phyloP scores from a whole-genome alignment of 2,329 filamentous ascomycete species.

The Didymella pinodella region DNA sequence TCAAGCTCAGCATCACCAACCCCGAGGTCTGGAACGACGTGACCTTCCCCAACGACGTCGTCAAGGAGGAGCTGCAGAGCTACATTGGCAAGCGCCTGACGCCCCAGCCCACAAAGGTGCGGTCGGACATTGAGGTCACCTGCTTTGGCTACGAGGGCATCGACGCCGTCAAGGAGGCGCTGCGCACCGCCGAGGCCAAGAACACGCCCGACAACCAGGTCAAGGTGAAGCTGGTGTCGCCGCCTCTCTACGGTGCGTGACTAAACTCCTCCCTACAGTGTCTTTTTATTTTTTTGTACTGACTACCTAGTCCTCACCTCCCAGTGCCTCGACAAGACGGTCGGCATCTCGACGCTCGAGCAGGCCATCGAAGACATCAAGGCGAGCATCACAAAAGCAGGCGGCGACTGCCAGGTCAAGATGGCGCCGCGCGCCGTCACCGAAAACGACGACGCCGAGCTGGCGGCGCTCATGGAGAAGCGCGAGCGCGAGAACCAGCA shows the following conservation, averaged over 20 bases:
- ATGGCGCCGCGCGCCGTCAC: slow-evolving; percentile 99
- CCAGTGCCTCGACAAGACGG: slow-evolving; percentile 91
- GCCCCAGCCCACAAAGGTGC: slow-evolving; percentile 97
- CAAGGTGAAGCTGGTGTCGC: slow-evolving; percentile 98
- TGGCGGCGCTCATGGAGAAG: slow-evolving; percentile 99
- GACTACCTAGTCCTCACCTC: slow-evolving; percentile 76
- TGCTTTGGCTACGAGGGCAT: slow-evolving; percentile 89
- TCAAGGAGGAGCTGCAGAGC: slow-evolving; percentile 86
- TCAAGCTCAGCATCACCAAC: slow-evolving; percentile 99
- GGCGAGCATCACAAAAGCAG: slow-evolving; percentile 77
- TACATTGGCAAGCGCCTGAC: slow-evolving; percentile 98
- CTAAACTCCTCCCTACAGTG: too few relatives aligned
- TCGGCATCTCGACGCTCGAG: slow-evolving; percentile 84
- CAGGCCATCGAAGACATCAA: slow-evolving; percentile 89
- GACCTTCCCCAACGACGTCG: slow-evolving; percentile 82
- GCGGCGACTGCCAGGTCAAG: slow-evolving; percentile 86
- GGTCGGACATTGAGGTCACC: slow-evolving; percentile 83
- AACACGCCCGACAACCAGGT: slow-evolving; percentile 94
- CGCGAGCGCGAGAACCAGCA: slow-evolving; percentile 96
- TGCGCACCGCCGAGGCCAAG: slow-evolving; percentile 88
- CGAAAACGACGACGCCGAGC: slow-evolving; percentile 95
- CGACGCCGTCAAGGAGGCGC: slow-evolving; percentile 93
- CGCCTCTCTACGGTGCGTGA: slow-evolving; percentile 76
- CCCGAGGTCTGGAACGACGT: slow-evolving; percentile 96
- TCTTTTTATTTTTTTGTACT: slow-evolving; percentile 14